phyloP scores from a whole-genome alignment of 768 basidiomycete species.

The Amanita molliuscula region DNA sequence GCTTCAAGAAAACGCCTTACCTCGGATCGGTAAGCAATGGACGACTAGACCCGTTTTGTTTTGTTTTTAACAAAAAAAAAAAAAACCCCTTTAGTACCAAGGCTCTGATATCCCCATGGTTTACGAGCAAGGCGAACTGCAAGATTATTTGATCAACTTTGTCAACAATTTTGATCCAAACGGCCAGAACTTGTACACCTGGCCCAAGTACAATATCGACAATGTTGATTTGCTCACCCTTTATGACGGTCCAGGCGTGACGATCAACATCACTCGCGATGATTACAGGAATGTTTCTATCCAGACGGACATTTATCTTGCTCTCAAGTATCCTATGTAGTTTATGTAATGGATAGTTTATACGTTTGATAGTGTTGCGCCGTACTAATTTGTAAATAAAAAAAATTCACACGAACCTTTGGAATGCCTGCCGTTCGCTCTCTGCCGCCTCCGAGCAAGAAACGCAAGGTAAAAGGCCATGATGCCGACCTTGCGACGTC shows the following conservation, averaged over 20 bases:
- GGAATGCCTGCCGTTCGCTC: slow-evolving; percentile 27
- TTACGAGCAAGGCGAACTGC: slow-evolving; percentile 19
- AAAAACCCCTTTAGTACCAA: slow-evolving; percentile 20
- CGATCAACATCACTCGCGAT: neutral
- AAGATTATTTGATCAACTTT: slow-evolving; percentile 27
- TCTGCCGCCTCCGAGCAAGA: slow-evolving; percentile 43
- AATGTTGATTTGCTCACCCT: neutral
- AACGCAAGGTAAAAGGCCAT: slow-evolving; percentile 32
- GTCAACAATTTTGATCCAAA: slow-evolving; percentile 25
- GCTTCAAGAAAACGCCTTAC: slow-evolving; percentile 13
- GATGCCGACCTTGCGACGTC: slow-evolving; percentile 15
- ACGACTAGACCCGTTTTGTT: neutral
- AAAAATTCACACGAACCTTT: slow-evolving; percentile 2
- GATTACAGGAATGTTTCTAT: neutral
- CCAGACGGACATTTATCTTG: too few species aligned
- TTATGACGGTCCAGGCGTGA: neutral
- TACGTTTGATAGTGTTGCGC: too few species aligned
- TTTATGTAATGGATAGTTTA: too few species aligned
- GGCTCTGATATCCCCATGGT: slow-evolving; percentile 20
- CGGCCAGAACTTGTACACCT: slow-evolving; percentile 13
- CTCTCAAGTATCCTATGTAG: too few species aligned
- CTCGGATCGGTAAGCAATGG: slow-evolving; percentile 11
- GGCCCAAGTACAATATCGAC: slow-evolving; percentile 21
- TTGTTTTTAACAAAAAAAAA: too few species aligned
- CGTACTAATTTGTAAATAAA: too few species aligned